Evolutionary conservation across 306 rosid species (phyloP).

Genomic region (Astragalus glycyphyllos): DNA sequence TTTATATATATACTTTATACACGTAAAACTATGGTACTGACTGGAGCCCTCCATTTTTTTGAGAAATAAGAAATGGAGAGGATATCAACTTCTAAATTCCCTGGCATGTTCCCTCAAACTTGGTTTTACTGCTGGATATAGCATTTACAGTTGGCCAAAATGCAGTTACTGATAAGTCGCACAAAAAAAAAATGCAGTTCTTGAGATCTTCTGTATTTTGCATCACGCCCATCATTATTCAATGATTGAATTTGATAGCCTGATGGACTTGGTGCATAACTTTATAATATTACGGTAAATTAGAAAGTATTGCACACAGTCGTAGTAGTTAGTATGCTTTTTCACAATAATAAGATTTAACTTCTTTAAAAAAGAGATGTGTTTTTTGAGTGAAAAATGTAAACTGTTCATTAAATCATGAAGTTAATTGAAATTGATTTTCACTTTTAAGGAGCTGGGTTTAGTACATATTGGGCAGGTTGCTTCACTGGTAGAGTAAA

Average conservation of each 20-base stretch:
- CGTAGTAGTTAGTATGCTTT: not conserved
- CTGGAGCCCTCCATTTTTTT: too few relatives aligned
- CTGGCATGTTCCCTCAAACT: not conserved
- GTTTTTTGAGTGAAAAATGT: not conserved
- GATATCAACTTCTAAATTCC: too few relatives aligned
- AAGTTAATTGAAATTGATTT: not conserved
- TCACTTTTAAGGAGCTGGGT: not conserved
- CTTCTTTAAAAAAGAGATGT: not conserved
- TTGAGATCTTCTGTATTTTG: not conserved
- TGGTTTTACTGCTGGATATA: not conserved
- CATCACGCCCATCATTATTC: not conserved
- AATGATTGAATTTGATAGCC: not conserved
- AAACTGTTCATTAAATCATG: not conserved
- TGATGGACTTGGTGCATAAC: not conserved
- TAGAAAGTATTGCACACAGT: not conserved
- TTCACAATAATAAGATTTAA: not conserved
- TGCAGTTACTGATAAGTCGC: not conserved
- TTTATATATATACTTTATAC: too few relatives aligned
- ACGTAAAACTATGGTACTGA: too few relatives aligned
- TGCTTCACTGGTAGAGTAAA: not conserved
- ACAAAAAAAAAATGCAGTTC: not conserved
- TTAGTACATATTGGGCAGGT: not conserved
- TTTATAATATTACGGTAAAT: not conserved
- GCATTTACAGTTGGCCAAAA: not conserved
- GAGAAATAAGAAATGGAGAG: too few relatives aligned